Evolutionary conservation across 169 alveolate species (phyloP).

Genomic region (Cytauxzoon felis): DNA sequence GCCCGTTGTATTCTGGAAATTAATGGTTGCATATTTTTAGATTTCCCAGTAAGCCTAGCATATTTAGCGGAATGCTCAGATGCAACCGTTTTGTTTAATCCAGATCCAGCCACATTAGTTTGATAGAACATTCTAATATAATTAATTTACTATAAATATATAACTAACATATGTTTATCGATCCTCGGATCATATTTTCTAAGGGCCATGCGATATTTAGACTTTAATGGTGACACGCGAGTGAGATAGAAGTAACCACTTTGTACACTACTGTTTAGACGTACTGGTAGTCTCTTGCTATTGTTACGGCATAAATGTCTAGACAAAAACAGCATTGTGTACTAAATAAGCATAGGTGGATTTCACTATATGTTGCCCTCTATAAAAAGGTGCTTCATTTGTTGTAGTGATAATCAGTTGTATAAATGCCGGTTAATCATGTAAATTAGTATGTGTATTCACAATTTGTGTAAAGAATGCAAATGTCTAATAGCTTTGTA

Average conservation of each 20-base stretch:
- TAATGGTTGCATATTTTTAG: slow-evolving; percentile 75
- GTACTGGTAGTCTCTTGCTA: slow-evolving; percentile 78
- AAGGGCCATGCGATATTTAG: slow-evolving; percentile 74
- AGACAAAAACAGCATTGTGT: slow-evolving; percentile 70
- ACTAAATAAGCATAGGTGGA: not conserved
- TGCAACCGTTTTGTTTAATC: slow-evolving; percentile 46
- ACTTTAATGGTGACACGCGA: slow-evolving; percentile 74
- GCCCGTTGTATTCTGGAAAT: slow-evolving; percentile 75
- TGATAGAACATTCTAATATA: slow-evolving; percentile 50
- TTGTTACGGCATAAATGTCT: slow-evolving; percentile 66
- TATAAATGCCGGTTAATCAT: too few relatives aligned
- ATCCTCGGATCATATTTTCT: slow-evolving; percentile 80
- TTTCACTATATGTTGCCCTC: too few relatives aligned
- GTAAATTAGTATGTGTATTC: too few relatives aligned
- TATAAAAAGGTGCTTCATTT: too few relatives aligned
- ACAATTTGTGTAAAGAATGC: too few relatives aligned
- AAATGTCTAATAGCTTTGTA: too few relatives aligned
- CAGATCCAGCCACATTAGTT: slow-evolving; percentile 43
- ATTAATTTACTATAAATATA: not conserved
- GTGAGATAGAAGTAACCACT: slow-evolving; percentile 77
- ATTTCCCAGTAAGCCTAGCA: slow-evolving; percentile 71
- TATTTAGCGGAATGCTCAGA: slow-evolving; percentile 70
- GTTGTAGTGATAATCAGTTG: too few relatives aligned
- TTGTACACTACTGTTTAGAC: slow-evolving; percentile 73
- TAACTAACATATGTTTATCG: slow-evolving; percentile 79